Evolutionary conservation across 2,329 filamentous ascomycete genomes (phyloP), one percentile per base, ranked within the genome.

Genomic region (Cladorrhinum sp.): DNA sequence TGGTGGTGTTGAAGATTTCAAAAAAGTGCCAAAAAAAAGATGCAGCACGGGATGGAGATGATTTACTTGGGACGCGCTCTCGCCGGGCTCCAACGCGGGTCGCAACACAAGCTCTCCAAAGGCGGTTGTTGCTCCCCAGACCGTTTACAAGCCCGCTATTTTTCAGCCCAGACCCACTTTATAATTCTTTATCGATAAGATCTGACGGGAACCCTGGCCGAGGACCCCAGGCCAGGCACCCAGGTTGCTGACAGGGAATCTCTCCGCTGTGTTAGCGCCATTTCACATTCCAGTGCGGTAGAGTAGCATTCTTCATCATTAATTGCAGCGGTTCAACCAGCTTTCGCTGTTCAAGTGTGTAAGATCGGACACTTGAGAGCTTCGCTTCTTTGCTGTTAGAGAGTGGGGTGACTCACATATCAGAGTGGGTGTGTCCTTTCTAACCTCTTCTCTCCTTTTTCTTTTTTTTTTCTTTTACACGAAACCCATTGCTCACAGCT

Each of bases 51-150:
- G 26, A 30, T 30, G 26, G n/a, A n/a, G 54, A 48, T 49, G 54
- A 26, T 57, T 57, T 57, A 57, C 54, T 57, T 46, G 42, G 54
- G 54, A 48, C 36, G 54, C 54, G 54, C 36, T 18, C 16, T 46
- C 42, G 18, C 42, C 18, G 42, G 42, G 42, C 21, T 49, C 54
- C 42, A 28, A 46, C 54, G 54, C 54, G 54, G 54, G 53, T 42
- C 39, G 54, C 54, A 57, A 49, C 26, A 24, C 26, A 24, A 51
- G 14, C 54, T 39, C 33, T 33, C 21, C 9, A 16, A 42, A 33
- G 30, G 24, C 14, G 30, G 54, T 33, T 16, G 24, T 49, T 57
- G 54, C 54, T 46, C 42, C 42, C 54, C 23, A 48, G 33, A 55
- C 21, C 53, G 42, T 21, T 46, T 18, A 46, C 42, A 46, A 39